Evolutionary conservation across 2,329 filamentous ascomycete genomes (phyloP).

Genomic region (Pleurostoma richardsiae): DNA sequence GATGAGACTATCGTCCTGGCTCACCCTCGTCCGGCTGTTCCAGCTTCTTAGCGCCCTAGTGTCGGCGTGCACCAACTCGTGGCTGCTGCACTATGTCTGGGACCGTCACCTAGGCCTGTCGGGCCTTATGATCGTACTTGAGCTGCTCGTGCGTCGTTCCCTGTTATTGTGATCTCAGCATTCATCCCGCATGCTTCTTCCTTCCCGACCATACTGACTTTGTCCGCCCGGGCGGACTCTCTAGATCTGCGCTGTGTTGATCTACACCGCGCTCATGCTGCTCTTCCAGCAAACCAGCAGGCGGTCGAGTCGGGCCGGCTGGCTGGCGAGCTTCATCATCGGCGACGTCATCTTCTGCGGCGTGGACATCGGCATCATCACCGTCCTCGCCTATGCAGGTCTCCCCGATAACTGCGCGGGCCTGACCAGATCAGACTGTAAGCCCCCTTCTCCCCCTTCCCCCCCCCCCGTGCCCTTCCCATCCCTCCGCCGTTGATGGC

Average conservation of each 20-base stretch:
- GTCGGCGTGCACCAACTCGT: constrained; percentile 26
- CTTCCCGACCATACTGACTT: constrained; percentile 5
- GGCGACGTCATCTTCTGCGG: constrained; percentile 23
- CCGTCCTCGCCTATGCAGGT: constrained; percentile 23
- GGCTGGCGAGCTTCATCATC: constrained; percentile 20
- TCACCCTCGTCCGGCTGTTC: constrained; percentile 21
- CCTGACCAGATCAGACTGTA: constrained; percentile 18
- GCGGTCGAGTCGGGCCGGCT: constrained; percentile 13
- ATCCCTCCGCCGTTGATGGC: background rate
- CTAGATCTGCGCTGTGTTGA: constrained; percentile 21
- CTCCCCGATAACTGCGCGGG: constrained; percentile 27
- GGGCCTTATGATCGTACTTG: constrained; percentile 20
- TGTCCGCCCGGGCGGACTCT: background rate
- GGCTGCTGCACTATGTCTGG: constrained; percentile 23
- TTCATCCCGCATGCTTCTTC: background rate
- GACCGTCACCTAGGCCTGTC: constrained; percentile 17
- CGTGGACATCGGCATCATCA: constrained; percentile 23
- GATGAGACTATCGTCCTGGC: constrained; percentile 23
- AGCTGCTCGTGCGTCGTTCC: constrained; percentile 26
- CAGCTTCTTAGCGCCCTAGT: constrained; percentile 24
- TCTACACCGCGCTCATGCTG: constrained; percentile 25
- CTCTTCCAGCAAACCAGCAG: constrained; percentile 21
- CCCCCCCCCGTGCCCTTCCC: background rate
- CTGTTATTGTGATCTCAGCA: background rate
- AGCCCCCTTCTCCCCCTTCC: constrained; percentile 2